Evolutionary conservation across 345 rosid genomes (phyloP), one percentile per base, ranked within the genome.

Genomic region (Eucalyptus grandis): DNA sequence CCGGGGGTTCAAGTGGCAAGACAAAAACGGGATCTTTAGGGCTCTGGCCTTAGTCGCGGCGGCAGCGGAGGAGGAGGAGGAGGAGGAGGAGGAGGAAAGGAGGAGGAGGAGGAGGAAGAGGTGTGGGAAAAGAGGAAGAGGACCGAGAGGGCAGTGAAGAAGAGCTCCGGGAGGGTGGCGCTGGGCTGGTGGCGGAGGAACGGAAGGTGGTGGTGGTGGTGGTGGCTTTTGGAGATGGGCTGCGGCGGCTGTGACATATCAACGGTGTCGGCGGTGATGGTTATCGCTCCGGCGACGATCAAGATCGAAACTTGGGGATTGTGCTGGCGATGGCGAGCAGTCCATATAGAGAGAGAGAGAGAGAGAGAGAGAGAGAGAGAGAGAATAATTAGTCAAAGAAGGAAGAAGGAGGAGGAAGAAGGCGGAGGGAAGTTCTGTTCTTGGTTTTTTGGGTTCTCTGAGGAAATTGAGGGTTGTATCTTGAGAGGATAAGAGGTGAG

Each of bases 1-100:
- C 82, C 95, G 95, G 69, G 92, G 93, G 90, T 90, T 90, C 14
- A 88, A 56, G 21, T 92, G 94, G 91, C 90, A 93, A 26, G 93
- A 86, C 86, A 92, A 87, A 87, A 87, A 89, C 14, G 72, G 95
- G 93, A 93, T 89, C 90, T 16, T 91, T 80, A 87, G 82, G 93
- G 91, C 47, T 93, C 93, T 22, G 93, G 92, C 40, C 44, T 77
- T 77, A 13, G 85, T 24, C 91, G 93, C 91, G 93, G 89, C 91
- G 88, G 88, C 94, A 87, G 58, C 87, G 90, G 89, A 2, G 69
- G 69, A 93, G 91, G 14, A 92, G 15, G 89, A 86, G 17, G 90
- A 51, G 26, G 89, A 87, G 9, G 90, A 86, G 51, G 85, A n/a
- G n/a, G n/a, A n/a, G n/a, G n/a, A n/a, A n/a, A 72, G 49, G 88